phyloP scores from a whole-genome alignment of 768 basidiomycete genomes.

The Boletales sp. region DNA sequence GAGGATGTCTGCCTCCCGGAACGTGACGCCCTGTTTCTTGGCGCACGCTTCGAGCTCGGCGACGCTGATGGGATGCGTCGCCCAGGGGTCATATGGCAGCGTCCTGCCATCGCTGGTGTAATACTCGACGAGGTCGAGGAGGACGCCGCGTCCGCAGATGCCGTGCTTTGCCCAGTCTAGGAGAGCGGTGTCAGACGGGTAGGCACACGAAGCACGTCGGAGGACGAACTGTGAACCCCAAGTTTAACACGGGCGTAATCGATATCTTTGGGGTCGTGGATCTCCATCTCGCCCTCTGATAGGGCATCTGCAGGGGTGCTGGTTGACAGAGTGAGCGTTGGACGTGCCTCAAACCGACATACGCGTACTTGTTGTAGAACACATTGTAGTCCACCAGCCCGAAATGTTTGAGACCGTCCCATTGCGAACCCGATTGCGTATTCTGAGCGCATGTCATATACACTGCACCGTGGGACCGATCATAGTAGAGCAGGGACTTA shows the following conservation, averaged over 20 bases:
- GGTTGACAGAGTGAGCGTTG: background rate
- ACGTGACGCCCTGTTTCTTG: constrained; percentile 52
- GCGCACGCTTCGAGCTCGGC: constrained; percentile 57
- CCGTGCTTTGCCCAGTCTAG: constrained; percentile 70
- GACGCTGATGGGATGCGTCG: constrained; percentile 47
- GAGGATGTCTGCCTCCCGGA: constrained; percentile 60
- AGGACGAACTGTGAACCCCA: constrained; percentile 64
- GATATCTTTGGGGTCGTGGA: constrained; percentile 47
- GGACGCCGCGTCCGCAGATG: constrained; percentile 64
- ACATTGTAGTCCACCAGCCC: constrained; percentile 49
- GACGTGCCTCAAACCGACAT: background rate
- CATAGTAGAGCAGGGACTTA: constrained; percentile 16
- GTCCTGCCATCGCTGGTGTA: constrained; percentile 37
- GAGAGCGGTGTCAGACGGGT: background rate
- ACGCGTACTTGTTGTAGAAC: constrained; percentile 58
- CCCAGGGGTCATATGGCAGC: constrained; percentile 65
- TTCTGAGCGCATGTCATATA: constrained; percentile 39
- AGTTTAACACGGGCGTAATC: constrained; percentile 46
- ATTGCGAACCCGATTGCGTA: constrained; percentile 67
- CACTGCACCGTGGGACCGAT: background rate
- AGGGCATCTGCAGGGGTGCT: constrained; percentile 45
- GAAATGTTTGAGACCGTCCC: constrained; percentile 65
- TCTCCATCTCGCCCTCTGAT: constrained; percentile 43
- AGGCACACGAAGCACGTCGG: background rate
- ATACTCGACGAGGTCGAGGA: constrained; percentile 60